Evolutionary conservation across 192 early-diverging fungal genomes (phyloP), one percentile per base, ranked within the genome.

Genomic region (Cetraspora pellucida): DNA sequence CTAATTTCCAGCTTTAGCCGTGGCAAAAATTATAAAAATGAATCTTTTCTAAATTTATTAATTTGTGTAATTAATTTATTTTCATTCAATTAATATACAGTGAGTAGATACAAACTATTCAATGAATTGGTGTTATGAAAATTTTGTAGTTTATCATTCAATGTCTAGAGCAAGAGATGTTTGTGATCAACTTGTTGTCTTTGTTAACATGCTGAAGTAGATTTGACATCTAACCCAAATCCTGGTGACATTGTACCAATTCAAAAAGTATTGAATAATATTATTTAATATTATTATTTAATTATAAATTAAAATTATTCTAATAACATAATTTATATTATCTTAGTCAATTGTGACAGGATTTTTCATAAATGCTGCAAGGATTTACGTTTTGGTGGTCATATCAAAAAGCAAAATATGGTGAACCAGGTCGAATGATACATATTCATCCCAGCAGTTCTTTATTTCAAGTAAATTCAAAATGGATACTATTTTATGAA

Each of bases 41-140:
- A n/a, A 6, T 37, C 37, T 6, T 37, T 37, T 37, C 37, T 37
- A 37, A 37, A 37, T 37, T 37, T 1, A 37, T 37, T 37, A 37
- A 37, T 37, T 37, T 37, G n/a, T n/a, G n/a, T n/a, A n/a, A n/a
- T n/a, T 37, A 37, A 37, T 37, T 37, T 37, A 37, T 37, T 37
- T 37, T 37, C 37, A 37, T 37, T 37, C 7, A 37, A 37, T 37
- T 6, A 37, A 37, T 37, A 37, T 37, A 19, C 3, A 89, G 80
- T 94, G 93, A 91, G 89, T 90, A 10, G 91, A 93, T 61, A 93
- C 95, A 8, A 93, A 94, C 67, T 99, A 94, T 81, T 95, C 93
- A 61, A 92, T 92, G 78, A 88, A 92, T 72, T 99, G 96, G 96
- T 99, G 97, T 84, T 92, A 92, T 80, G 97, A 99, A 78, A 98